These are phyloP conservation scores for Mentha longifolia DNA, from an alignment of 257 asterid genomes.

Conservation along the genomic window DNA sequence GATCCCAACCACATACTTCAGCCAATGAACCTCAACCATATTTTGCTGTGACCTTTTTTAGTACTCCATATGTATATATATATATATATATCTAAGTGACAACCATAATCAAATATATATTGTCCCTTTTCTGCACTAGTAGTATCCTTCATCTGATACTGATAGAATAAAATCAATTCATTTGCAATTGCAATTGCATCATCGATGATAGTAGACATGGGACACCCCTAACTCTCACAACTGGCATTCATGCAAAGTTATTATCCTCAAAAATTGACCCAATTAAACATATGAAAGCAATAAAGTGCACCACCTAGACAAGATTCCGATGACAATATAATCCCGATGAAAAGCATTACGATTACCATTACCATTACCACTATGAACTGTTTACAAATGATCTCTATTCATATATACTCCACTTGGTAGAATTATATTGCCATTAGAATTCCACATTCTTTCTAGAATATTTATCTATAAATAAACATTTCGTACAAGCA, in stretches of 20 bases:
- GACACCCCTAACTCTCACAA: background rate
- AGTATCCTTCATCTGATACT: background rate
- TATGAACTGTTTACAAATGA: conserved; percentile 12
- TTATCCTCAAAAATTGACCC: too few species aligned
- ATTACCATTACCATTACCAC: conserved; percentile 23
- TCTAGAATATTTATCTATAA: background rate
- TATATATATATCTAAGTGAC: background rate
- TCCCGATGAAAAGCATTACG: too few species aligned
- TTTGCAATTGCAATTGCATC: too few species aligned
- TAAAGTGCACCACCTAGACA: too few species aligned
- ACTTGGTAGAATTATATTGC: conserved; percentile 10
- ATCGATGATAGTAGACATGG: background rate
- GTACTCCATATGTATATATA: too few species aligned
- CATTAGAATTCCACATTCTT: conserved; percentile 10
- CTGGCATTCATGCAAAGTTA: too few species aligned
- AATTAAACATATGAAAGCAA: too few species aligned
- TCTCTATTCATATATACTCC: conserved; percentile 12
- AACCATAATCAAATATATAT: background rate
- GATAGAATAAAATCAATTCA: background rate
- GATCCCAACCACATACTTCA: conserved; percentile 48
- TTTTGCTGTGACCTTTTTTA: conserved; percentile 35
- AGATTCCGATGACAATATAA: too few species aligned
- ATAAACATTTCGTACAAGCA: background rate
- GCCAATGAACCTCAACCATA: conserved; percentile 47
- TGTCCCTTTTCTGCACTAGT: background rate